A percentile compares a stretch with the other conserved stretches of the same genome.
phyloP scores from a whole-genome alignment of 805 yeast genomes.

The Saccharomycopsis javanensis region DNA sequence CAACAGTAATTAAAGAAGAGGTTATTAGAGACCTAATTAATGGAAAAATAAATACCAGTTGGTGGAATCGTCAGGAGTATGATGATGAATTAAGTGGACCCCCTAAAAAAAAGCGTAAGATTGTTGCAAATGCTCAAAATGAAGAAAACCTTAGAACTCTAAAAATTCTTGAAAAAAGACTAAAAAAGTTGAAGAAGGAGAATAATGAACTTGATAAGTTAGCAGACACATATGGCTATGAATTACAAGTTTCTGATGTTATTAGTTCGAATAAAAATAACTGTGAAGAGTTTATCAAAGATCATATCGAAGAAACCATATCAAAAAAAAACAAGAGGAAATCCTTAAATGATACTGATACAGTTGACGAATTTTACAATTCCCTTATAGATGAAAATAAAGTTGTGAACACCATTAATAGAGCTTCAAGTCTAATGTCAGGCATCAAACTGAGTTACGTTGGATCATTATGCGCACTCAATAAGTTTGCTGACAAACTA shows the following conservation, averaged over 20 bases:
- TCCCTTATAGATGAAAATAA: not conserved
- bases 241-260: not conserved
- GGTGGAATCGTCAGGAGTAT: slow-evolving; percentile 43
- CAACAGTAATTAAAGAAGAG: slow-evolving; percentile 57
- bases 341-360: not conserved
- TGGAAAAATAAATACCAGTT: slow-evolving; percentile 53
- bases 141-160: slow-evolving; percentile 40
- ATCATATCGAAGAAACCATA: not conserved
- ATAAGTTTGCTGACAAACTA: slow-evolving; percentile 11
- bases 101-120: slow-evolving; percentile 10
- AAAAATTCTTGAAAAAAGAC: slow-evolving; percentile 35
- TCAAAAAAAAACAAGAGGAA: not conserved
- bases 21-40: slow-evolving; percentile 46
- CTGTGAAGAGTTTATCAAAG: not conserved
- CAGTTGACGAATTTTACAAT: not conserved
- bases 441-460: slow-evolving; percentile 3
- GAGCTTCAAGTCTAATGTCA: not conserved
- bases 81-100: slow-evolving; percentile 24
- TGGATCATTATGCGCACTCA: slow-evolving; percentile 5
- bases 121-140: slow-evolving; percentile 55
- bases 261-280: not conserved
- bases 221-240: not conserved
- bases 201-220: slow-evolving; percentile 36
- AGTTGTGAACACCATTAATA: not conserved
- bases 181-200: slow-evolving; percentile 37